Evolutionary conservation across 2,329 filamentous ascomycete genomes (phyloP).

Genomic region (Cryphonectria carpinicola): DNA sequence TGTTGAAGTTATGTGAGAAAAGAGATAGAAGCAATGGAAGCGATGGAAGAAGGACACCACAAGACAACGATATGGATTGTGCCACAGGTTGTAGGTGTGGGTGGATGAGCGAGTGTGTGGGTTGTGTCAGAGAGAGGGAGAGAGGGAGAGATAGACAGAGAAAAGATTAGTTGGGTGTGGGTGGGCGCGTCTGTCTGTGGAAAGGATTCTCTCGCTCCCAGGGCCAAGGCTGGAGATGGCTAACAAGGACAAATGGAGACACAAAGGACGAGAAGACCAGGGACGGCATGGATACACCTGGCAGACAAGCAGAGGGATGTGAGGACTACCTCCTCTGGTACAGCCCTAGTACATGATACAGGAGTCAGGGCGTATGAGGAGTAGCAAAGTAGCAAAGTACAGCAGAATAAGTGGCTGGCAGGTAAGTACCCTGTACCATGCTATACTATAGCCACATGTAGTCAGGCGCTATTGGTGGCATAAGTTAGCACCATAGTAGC

Average conservation of each 20-base stretch:
- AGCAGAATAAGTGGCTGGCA: not conserved
- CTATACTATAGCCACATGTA: not conserved
- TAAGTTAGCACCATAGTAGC: not conserved
- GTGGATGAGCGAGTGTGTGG: not conserved
- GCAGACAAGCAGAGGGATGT: not conserved
- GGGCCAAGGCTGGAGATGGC: not conserved
- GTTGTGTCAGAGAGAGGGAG: not conserved
- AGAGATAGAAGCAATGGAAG: not conserved
- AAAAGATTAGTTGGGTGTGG: not conserved
- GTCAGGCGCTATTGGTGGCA: not conserved
- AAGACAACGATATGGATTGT: not conserved
- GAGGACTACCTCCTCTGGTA: not conserved
- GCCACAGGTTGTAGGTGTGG: not conserved
- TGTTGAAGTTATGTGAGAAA: not conserved
- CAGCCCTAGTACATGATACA: not conserved
- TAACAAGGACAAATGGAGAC: not conserved
- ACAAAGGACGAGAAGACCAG: not conserved
- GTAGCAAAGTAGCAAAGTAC: not conserved
- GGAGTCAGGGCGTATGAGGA: not conserved
- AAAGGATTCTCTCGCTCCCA: slow-evolving; percentile 3
- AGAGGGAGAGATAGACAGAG: not conserved
- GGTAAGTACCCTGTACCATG: not conserved
- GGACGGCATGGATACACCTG: not conserved
- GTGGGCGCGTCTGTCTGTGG: not conserved
- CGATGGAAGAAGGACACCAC: not conserved